These are phyloP conservation scores for Hemileccinum impolitum DNA, from an alignment of 768 basidiomycete species.

Conservation along the genomic window DNA sequence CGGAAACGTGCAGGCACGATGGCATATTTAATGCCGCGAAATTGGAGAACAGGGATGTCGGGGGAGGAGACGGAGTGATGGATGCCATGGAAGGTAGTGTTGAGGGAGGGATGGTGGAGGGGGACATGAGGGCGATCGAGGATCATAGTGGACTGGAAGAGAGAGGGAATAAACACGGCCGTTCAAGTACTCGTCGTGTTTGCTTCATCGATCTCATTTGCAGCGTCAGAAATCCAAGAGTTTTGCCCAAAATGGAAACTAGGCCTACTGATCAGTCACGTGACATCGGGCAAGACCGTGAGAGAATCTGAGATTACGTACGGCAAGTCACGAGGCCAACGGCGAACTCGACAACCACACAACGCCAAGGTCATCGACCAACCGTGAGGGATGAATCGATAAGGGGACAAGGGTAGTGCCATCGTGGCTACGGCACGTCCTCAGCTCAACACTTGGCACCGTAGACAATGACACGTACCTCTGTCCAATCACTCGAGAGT, in stretches of 20 bases:
- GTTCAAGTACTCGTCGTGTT: slow-evolving; percentile 18
- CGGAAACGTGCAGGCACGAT: slow-evolving; percentile 71
- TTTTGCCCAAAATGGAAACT: slow-evolving; percentile 22
- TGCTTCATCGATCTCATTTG: slow-evolving; percentile 24
- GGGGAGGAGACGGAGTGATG: slow-evolving; percentile 58
- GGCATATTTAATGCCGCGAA: slow-evolving; percentile 77
- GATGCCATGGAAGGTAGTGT: slow-evolving; percentile 64
- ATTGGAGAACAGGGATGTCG: slow-evolving; percentile 61
- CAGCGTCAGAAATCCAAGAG: slow-evolving; percentile 20
- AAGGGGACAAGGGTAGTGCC: too few species aligned
- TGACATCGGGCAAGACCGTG: slow-evolving; percentile 15
- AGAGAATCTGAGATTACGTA: slow-evolving; percentile 7
- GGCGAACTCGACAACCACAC: slow-evolving; percentile 11
- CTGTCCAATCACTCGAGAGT: not conserved
- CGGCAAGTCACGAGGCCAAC: slow-evolving; percentile 9
- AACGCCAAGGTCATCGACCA: not conserved
- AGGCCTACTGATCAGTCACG: slow-evolving; percentile 18
- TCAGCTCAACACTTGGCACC: too few species aligned
- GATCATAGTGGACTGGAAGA: slow-evolving; percentile 24
- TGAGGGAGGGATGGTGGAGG: slow-evolving; percentile 52
- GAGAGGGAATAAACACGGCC: not conserved
- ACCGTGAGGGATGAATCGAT: too few species aligned
- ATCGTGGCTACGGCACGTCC: too few species aligned
- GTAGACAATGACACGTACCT: not conserved
- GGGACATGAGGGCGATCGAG: slow-evolving; percentile 24